These are phyloP conservation scores for Emydomyces testavorans DNA, from an alignment of 2,329 filamentous ascomycete species.

Conservation along the genomic window DNA sequence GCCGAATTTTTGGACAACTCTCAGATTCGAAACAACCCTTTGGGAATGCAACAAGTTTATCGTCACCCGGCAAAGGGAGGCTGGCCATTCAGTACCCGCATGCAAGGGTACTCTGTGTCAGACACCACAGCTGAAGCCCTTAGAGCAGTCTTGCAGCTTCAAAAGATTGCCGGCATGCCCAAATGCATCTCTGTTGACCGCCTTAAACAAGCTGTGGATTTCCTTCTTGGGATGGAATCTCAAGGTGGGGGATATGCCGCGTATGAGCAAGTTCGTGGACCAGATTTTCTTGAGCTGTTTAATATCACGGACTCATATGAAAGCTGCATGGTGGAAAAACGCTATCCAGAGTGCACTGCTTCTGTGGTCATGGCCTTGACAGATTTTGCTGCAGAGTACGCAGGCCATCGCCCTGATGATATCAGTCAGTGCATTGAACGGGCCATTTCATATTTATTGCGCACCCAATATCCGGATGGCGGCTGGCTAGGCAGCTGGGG, in stretches of 20 bases:
- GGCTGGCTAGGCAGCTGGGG: constrained; percentile 16
- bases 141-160: constrained; percentile 10
- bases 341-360: constrained; percentile 17
- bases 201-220: constrained; percentile 11
- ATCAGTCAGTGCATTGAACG: constrained; percentile 10
- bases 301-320: constrained; percentile 15
- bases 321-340: constrained; percentile 14
- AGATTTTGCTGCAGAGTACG: constrained; percentile 8
- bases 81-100: constrained; percentile 10
- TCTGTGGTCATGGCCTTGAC: constrained; percentile 12
- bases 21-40: constrained; percentile 5
- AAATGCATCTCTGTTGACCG: constrained; percentile 12
- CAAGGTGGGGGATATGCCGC: constrained; percentile 10
- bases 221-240: constrained; percentile 12
- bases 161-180: constrained; percentile 1
- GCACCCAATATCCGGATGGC: constrained; percentile 13
- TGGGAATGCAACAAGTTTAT: not conserved
- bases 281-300: constrained; percentile 12
- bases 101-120: constrained; percentile 7
- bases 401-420: constrained; percentile 13
- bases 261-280: constrained; percentile 12
- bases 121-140: constrained; percentile 11
- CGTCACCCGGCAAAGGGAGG: constrained; percentile 7
- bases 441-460: constrained; percentile 1
- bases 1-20: constrained; percentile 8